These are phyloP conservation scores for Thecaphora frezii DNA, from an alignment of 1,284 basidiomycete species.

Conservation along the genomic window DNA sequence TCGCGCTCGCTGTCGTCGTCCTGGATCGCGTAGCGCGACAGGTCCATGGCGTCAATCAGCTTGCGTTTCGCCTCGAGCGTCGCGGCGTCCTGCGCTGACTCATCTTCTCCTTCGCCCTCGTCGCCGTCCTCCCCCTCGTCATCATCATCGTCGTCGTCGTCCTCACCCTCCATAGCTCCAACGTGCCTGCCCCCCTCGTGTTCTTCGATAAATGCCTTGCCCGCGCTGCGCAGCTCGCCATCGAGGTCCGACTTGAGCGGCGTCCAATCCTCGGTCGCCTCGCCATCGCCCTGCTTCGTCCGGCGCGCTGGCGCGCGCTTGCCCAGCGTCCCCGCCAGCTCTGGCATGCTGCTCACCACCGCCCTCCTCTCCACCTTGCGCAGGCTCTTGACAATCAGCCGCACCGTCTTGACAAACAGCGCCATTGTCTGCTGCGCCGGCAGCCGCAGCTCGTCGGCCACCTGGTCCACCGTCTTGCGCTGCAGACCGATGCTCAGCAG, in stretches of 20 bases:
- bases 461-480: conserved; percentile 82
- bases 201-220: conserved; percentile 22
- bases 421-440: conserved; percentile 86
- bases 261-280: conserved; percentile 19
- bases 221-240: conserved; percentile 43
- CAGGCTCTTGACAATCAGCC: conserved; percentile 78
- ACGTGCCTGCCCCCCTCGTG: conserved; percentile 11
- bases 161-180: conserved; percentile 16
- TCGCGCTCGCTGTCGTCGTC: conserved; percentile 18
- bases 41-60: conserved; percentile 43
- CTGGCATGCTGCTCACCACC: conserved; percentile 31
- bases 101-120: conserved; percentile 8
- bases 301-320: conserved; percentile 13
- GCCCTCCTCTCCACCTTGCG: conserved; percentile 74
- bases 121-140: conserved; percentile 11
- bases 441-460: conserved; percentile 66
- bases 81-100: conserved; percentile 21
- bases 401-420: conserved; percentile 85
- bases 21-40: conserved; percentile 44
- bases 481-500: conserved; percentile 78
- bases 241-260: conserved; percentile 38
- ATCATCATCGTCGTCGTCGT: conserved; percentile 18
- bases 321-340: conserved; percentile 15
- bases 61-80: conserved; percentile 26
- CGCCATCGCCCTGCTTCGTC: conserved; percentile 7